Conservation (phyloP, 805 yeast species). For the Wickerhamomyces queroliae region DNA sequence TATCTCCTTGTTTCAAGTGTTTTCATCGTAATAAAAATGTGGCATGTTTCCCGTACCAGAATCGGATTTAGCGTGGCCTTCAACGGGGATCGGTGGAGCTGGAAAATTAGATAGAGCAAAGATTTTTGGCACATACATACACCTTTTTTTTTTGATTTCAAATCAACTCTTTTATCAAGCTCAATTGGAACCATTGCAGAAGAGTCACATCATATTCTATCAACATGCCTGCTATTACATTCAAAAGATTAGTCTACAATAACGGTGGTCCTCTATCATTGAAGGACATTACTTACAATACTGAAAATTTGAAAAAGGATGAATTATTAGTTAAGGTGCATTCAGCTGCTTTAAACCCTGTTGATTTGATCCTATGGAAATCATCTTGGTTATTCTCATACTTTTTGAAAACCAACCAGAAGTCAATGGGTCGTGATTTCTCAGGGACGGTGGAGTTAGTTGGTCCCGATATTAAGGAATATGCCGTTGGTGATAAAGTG, state of each 20-base stretch:
- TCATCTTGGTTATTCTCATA: constrained; percentile 14
- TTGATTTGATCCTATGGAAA: constrained; percentile 43
- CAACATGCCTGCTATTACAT: not conserved
- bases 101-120: too few species aligned
- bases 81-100: too few species aligned
- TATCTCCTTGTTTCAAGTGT: too few species aligned
- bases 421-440: constrained; percentile 45
- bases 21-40: too few species aligned
- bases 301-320: not conserved
- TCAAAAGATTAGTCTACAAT: not conserved
- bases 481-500: constrained; percentile 48
- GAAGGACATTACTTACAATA: not conserved
- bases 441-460: constrained; percentile 49
- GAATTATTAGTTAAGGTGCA: constrained; percentile 41
- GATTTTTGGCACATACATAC: too few species aligned
- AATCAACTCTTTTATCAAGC: too few species aligned
- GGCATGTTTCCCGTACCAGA: too few species aligned
- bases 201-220: too few species aligned
- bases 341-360: constrained; percentile 52
- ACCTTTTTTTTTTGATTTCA: too few species aligned
- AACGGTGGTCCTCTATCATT: not conserved
- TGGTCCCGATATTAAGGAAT: constrained; percentile 34
- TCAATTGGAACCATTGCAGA: too few species aligned
- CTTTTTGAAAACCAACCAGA: constrained; percentile 12
- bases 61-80: too few species aligned